phyloP scores from a whole-genome alignment of 176 grass and related monocot species.

The Eragrostis nindensis region DNA sequence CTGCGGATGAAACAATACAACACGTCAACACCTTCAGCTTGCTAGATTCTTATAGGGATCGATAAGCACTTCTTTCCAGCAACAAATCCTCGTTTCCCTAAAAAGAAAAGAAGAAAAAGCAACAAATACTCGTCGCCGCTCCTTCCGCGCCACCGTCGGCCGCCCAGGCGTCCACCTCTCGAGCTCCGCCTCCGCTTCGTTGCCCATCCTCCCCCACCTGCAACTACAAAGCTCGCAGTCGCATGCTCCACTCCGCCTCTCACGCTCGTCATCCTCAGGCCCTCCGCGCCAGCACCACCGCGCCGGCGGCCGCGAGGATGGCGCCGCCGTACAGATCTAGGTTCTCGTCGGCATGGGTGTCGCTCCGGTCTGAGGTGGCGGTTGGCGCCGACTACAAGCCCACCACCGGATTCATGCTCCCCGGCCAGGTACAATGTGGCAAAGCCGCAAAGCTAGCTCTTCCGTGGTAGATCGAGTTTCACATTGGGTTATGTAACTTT shows the following conservation, averaged over 20 bases:
- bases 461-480: too few relatives aligned
- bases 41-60: too few relatives aligned
- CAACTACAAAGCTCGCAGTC: slow-evolving; percentile 43
- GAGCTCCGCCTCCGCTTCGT: slow-evolving; percentile 37
- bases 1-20: too few relatives aligned
- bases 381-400: slow-evolving; percentile 71
- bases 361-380: slow-evolving; percentile 57
- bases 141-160: too few relatives aligned
- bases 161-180: too few relatives aligned
- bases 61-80: too few relatives aligned
- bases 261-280: slow-evolving; percentile 64
- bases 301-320: slow-evolving; percentile 40
- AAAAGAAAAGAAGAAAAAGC: too few relatives aligned
- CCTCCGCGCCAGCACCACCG: slow-evolving; percentile 55
- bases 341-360: slow-evolving; percentile 62
- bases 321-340: slow-evolving; percentile 57
- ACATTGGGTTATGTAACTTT: too few relatives aligned
- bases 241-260: slow-evolving; percentile 45
- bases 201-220: slow-evolving; percentile 20
- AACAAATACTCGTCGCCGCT: too few relatives aligned
- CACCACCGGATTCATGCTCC: slow-evolving; percentile 82
- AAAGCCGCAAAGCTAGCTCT: not conserved
- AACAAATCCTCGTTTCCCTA: too few relatives aligned
- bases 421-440: slow-evolving; percentile 77
- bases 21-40: too few relatives aligned